These are phyloP conservation scores for Rhodotorula kratochvilovae DNA, from an alignment of 768 basidiomycete species.

Conservation along the genomic window DNA sequence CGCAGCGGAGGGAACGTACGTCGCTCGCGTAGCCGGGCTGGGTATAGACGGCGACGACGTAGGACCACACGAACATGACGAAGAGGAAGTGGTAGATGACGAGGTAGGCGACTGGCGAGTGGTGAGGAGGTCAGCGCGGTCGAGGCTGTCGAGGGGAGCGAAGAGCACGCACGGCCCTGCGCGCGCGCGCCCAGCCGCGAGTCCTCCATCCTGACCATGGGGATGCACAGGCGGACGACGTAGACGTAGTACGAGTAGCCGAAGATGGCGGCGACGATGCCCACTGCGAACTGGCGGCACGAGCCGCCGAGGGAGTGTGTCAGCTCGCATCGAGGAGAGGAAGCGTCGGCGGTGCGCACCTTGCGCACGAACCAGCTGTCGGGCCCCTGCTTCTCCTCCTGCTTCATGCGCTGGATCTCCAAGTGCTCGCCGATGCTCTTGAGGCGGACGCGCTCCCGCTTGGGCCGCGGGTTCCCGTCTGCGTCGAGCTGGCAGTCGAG, in stretches of 20 bases:
- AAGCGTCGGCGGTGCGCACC: slow-evolving; percentile 14
- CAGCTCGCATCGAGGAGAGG: too few species aligned
- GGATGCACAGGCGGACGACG: slow-evolving; percentile 30
- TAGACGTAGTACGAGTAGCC: slow-evolving; percentile 36
- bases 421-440: slow-evolving; percentile 19
- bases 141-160: neutral
- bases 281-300: slow-evolving; percentile 16
- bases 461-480: neutral
- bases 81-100: slow-evolving; percentile 37
- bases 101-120: slow-evolving; percentile 26
- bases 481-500: slow-evolving; percentile 33
- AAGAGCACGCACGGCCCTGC: slow-evolving; percentile 23
- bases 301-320: neutral
- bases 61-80: slow-evolving; percentile 34
- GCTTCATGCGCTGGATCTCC: slow-evolving; percentile 19
- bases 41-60: slow-evolving; percentile 18
- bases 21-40: slow-evolving; percentile 33
- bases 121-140: too few species aligned
- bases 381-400: slow-evolving; percentile 15
- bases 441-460: neutral
- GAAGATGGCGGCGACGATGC: slow-evolving; percentile 28
- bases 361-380: slow-evolving; percentile 34
- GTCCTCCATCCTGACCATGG: slow-evolving; percentile 26
- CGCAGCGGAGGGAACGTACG: neutral
- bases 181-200: slow-evolving; percentile 14